Conservation (phyloP, 1,284 basidiomycete genomes). For the Ganoderma meredithae region DNA sequence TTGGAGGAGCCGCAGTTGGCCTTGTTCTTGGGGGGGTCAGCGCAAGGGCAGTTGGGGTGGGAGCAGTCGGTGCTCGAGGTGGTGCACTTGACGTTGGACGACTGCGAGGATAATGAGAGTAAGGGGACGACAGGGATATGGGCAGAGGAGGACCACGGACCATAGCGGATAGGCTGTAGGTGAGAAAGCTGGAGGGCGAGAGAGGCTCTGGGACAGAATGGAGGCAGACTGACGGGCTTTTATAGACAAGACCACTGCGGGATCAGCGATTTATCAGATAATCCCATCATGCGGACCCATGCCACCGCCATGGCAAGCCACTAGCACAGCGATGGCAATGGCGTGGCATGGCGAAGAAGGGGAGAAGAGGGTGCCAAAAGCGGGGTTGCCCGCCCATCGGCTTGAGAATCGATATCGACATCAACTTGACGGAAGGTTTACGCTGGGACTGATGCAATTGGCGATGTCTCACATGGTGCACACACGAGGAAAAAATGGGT, state of each 20-base stretch:
- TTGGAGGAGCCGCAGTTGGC: constrained; percentile 28
- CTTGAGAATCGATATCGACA: neutral
- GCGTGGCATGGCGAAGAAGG: constrained; percentile 8
- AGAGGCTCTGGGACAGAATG: neutral
- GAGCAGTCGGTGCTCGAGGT: constrained; percentile 35
- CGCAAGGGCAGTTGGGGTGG: constrained; percentile 42
- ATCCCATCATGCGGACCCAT: neutral
- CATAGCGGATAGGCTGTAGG: constrained; percentile 19
- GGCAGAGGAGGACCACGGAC: constrained; percentile 16
- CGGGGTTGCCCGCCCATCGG: constrained; percentile 18
- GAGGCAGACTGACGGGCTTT: constrained; percentile 1
- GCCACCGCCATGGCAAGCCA: constrained; percentile 2
- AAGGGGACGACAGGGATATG: neutral
- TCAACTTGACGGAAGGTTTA: neutral
- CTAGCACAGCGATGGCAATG: neutral
- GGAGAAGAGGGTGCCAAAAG: constrained; percentile 13
- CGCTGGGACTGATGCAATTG: neutral
- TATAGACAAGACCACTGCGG: constrained; percentile 19
- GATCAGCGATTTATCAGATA: constrained; percentile 23
- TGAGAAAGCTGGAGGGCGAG: constrained; percentile 3
- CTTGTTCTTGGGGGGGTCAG: constrained; percentile 39
- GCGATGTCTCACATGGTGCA: constrained; percentile 10
- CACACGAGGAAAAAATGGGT: neutral
- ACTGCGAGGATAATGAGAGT: neutral
- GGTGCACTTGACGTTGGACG: constrained; percentile 39